Percentiles rank a stretch among this genome's conserved stretches.
phyloP scores from a whole-genome alignment of 148 eudicot species.

The Pharnaceum exiguum region DNA sequence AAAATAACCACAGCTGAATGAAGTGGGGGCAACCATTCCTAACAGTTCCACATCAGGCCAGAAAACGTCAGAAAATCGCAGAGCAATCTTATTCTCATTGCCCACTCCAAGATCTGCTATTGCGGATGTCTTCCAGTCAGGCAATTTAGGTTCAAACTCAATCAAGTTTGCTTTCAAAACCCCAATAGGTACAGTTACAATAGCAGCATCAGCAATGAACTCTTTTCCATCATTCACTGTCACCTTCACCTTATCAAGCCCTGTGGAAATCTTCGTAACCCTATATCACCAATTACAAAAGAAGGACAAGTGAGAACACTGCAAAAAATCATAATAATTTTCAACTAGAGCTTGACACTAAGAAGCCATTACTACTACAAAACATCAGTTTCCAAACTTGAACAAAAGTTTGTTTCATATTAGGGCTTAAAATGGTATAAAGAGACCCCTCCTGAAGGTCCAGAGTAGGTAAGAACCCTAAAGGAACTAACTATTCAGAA shows the following conservation, averaged over 20 bases:
- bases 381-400: too few species aligned
- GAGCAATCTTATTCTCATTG: constrained; percentile 91
- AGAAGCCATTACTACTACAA: not conserved
- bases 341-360: not conserved
- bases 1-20: constrained; percentile 94
- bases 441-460: too few species aligned
- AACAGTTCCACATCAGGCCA: constrained; percentile 90
- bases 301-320: not conserved
- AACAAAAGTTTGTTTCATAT: too few species aligned
- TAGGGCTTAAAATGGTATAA: too few species aligned
- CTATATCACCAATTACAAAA: constrained; percentile 20
- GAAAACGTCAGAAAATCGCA: constrained; percentile 67
- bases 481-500: too few species aligned
- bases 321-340: not conserved
- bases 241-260: constrained; percentile 60
- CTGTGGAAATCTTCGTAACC: constrained; percentile 69
- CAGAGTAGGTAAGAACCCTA: too few species aligned
- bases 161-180: constrained; percentile 79
- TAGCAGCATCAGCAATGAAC: constrained; percentile 80
- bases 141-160: constrained; percentile 84
- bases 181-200: constrained; percentile 88
- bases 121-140: constrained; percentile 86
- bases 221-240: constrained; percentile 51
- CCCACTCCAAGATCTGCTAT: constrained; percentile 97
- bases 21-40: constrained; percentile 82